Evolutionary conservation across 2,329 filamentous ascomycete genomes (phyloP), one percentile per base, ranked within the genome.

Genomic region (Fusarium hainanense): DNA sequence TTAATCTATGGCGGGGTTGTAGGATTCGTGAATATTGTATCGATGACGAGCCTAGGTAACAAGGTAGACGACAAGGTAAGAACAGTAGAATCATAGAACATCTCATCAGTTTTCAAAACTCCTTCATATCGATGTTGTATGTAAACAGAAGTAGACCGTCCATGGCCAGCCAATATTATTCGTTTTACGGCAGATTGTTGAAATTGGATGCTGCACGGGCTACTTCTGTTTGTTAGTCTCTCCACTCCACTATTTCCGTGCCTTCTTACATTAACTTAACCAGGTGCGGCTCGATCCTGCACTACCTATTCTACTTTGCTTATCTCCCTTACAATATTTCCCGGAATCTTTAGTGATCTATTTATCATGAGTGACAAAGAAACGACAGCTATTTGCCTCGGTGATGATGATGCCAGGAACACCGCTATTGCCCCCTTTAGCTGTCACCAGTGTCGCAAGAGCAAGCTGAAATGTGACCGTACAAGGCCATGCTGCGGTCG

Each of bases 391-490:
- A 8, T 21, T 5, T 9, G n/a, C 21, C 12, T 6, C 8, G 13
- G 6, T 7, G 5, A 16, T 1, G 16, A 16, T 3, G 4, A 2
- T 2, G 14, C 23, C 12, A 11, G 12, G 13, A 4, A 4, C 18
- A 34, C 3, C 3, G 3, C 20, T 2, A 21, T 3, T 10, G 41
- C 62, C 6, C 46, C 46, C 9, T 65, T 65, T 28, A 65, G 60
- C 9, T 65, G 62, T 23, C 28, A 65, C 20, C 32, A 40, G 13
- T 65, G 62, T 37, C 62, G 60, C 20, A 59, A 47, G 32, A 65
- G 62, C 41, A 65, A 65, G 20, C 8, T 65, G 23, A 65, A 48
- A 6, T 65, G 62, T 46, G 62, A 65, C 8, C 62, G 62, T 12
- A 43, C 8, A 25, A 59, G 28, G 13, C 62, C 60, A 16, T 48